Percentiles rank a stretch among this genome's conserved stretches.
Evolutionary conservation across 140 eudicot species (phyloP).

Genomic region (Cichorium intybus): DNA sequence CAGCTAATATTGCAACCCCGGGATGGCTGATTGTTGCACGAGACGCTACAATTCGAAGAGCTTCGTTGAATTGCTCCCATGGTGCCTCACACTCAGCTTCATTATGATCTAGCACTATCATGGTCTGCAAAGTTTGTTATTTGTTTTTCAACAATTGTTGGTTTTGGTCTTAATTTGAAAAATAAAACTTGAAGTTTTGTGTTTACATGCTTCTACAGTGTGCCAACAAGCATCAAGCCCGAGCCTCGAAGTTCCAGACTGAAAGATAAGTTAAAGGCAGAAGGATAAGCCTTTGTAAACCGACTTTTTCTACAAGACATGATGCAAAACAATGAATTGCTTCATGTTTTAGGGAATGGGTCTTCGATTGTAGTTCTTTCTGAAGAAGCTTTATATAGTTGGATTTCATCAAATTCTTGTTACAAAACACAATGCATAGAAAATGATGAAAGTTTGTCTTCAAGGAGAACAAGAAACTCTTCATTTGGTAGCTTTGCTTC

Average conservation of each 20-base stretch:
- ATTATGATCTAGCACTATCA: conserved; percentile 80
- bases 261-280: conserved; percentile 71
- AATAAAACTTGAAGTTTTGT: not conserved
- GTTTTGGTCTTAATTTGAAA: not conserved
- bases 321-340: conserved; percentile 57
- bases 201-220: conserved; percentile 41
- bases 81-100: conserved; percentile 92
- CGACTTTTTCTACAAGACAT: conserved; percentile 69
- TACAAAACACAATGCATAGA: conserved; percentile 1
- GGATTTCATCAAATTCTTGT: conserved; percentile 10
- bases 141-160: not conserved
- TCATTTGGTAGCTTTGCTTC: conserved; percentile 5
- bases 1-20: conserved; percentile 97
- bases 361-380: conserved; percentile 70
- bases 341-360: conserved; percentile 72
- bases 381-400: conserved; percentile 39
- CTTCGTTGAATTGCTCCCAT: conserved; percentile 80
- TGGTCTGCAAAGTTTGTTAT: conserved; percentile 68
- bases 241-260: conserved; percentile 86
- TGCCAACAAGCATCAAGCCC: conserved; percentile 40
- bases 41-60: conserved; percentile 93
- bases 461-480: conserved; percentile 23
- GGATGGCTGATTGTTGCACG: conserved; percentile 87
- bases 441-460: conserved; percentile 32
- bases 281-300: conserved; percentile 72